Evolutionary conservation across 2,329 filamentous ascomycete genomes (phyloP).

Genomic region (Talaromyces atroroseus): DNA sequence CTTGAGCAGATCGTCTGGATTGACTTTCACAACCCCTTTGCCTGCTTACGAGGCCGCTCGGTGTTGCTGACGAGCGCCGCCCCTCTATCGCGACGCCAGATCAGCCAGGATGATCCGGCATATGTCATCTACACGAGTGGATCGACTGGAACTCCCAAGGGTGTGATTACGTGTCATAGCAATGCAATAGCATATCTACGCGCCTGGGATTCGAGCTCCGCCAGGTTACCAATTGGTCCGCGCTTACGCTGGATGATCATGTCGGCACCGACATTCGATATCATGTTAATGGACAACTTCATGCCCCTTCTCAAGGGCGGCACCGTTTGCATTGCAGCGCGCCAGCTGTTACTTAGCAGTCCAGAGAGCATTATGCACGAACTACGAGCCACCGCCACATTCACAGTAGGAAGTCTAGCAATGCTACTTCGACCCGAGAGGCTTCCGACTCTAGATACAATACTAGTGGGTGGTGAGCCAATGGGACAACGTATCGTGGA

Average conservation of each 20-base stretch:
- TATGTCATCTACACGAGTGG: conserved; percentile 25
- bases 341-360: conserved; percentile 25
- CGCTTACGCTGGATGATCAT: conserved; percentile 45
- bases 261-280: conserved; percentile 51
- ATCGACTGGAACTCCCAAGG: conserved; percentile 34
- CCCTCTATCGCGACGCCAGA: not conserved
- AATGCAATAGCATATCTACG: conserved; percentile 1
- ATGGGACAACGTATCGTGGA: conserved; percentile 29
- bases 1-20: conserved; percentile 1
- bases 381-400: conserved; percentile 31
- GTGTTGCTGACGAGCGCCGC: not conserved
- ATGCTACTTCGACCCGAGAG: conserved; percentile 26
- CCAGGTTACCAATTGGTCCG: not conserved
- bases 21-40: not conserved
- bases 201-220: not conserved
- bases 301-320: conserved; percentile 42
- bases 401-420: conserved; percentile 36
- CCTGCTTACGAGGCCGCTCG: not conserved
- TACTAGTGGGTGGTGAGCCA: conserved; percentile 33
- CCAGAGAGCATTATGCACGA: conserved; percentile 24
- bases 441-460: conserved; percentile 22
- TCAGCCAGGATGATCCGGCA: conserved; percentile 1
- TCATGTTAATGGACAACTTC: conserved; percentile 51
- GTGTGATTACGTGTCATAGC: conserved; percentile 21
- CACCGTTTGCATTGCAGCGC: conserved; percentile 31